phyloP scores from a whole-genome alignment of 352 stramenopile species.

The Globisporangium viniferum region DNA sequence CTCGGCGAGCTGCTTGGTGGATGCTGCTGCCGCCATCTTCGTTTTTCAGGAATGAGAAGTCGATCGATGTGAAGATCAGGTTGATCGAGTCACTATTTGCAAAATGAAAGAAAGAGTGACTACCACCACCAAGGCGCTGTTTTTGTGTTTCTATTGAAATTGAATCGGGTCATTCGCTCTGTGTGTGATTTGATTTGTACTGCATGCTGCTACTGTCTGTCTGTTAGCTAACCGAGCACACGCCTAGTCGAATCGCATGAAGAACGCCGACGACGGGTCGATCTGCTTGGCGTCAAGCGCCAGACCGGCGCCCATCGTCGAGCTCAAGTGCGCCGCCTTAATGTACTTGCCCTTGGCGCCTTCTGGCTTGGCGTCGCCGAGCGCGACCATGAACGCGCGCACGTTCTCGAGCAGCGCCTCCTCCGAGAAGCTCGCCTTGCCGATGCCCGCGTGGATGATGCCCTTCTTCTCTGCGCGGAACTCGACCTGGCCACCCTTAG shows the following conservation, averaged over 20 bases:
- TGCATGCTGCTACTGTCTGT: not conserved
- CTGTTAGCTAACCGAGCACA: not conserved
- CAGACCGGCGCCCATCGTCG: conserved; percentile 80
- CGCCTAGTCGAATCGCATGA: conserved; percentile 82
- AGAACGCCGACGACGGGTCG: conserved; percentile 76
- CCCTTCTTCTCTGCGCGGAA: conserved; percentile 90
- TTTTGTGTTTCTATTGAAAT: conserved; percentile 11
- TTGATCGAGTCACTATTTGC: not conserved
- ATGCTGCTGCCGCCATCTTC: conserved; percentile 1
- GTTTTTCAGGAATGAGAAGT: not conserved
- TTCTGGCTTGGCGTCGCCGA: conserved; percentile 90
- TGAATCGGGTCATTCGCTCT: not conserved
- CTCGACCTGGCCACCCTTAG: conserved; percentile 82
- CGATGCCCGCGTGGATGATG: conserved; percentile 86
- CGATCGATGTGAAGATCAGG: not conserved
- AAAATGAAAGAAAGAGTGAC: not conserved
- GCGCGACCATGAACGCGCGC: conserved; percentile 89
- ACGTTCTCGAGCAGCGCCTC: conserved; percentile 91
- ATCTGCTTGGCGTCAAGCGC: conserved; percentile 82
- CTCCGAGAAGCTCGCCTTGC: conserved; percentile 88
- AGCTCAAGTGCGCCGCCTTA: conserved; percentile 84
- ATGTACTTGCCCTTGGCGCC: conserved; percentile 94
- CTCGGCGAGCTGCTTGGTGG: conserved; percentile 52
- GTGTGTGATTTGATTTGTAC: conserved; percentile 6
- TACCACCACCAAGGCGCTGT: not conserved